Evolutionary conservation across 2,329 filamentous ascomycete species (phyloP).

Genomic region (Fusarium sp.): DNA sequence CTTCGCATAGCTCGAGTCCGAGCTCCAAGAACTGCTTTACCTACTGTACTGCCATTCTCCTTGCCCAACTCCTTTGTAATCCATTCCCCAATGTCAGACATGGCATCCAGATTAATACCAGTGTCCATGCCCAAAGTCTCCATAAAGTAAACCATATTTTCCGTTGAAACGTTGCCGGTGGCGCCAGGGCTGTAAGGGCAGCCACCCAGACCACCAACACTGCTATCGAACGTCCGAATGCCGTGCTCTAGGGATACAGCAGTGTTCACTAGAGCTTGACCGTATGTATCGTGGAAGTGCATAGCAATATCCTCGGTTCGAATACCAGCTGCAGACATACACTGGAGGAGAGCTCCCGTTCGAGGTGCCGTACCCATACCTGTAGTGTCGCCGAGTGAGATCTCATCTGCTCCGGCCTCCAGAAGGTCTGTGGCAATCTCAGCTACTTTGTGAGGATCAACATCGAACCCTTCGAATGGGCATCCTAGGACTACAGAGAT

Average conservation of each 20-base stretch:
- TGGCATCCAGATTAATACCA: conserved; percentile 74
- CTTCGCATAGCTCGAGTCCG: conserved; percentile 49
- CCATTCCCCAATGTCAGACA: conserved; percentile 78
- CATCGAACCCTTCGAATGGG: conserved; percentile 76
- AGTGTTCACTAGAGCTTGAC: conserved; percentile 85
- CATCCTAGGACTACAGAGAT: conserved; percentile 86
- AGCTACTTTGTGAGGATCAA: conserved; percentile 71
- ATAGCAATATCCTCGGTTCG: conserved; percentile 78
- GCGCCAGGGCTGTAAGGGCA: conserved; percentile 89
- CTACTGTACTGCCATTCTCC: conserved; percentile 74
- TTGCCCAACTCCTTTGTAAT: conserved; percentile 73
- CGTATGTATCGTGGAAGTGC: conserved; percentile 92
- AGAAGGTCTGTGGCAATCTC: conserved; percentile 77
- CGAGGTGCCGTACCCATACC: conserved; percentile 87
- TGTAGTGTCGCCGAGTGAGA: conserved; percentile 89
- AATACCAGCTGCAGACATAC: conserved; percentile 74
- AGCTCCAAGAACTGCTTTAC: conserved; percentile 70
- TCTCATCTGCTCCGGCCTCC: conserved; percentile 90
- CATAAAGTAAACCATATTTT: conserved; percentile 84
- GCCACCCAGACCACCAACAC: conserved; percentile 83
- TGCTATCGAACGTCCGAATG: conserved; percentile 81
- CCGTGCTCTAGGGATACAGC: conserved; percentile 82
- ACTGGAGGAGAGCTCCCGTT: conserved; percentile 72
- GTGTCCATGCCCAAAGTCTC: conserved; percentile 80
- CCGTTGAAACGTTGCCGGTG: conserved; percentile 87